Evolutionary conservation across 2,329 filamentous ascomycete genomes (phyloP).

Genomic region (Talaromyces sp.): DNA sequence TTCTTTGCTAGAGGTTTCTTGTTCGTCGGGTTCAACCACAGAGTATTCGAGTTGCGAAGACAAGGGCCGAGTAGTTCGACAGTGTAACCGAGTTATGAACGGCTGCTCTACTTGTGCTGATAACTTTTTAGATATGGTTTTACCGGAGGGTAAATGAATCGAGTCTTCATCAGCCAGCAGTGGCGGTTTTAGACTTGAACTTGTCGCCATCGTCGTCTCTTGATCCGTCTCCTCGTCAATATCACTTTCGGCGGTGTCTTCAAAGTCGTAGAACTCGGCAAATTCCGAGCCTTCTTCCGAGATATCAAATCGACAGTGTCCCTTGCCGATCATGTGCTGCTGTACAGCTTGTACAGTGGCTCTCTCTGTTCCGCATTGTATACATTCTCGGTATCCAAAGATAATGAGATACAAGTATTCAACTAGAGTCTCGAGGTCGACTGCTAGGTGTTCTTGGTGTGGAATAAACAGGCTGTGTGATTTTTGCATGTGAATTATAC

Average conservation of each 20-base stretch:
- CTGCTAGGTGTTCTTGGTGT: slow-evolving; percentile 5
- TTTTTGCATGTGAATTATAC: slow-evolving; percentile 11
- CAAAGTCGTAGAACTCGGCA: slow-evolving; percentile 9
- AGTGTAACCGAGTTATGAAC: not conserved
- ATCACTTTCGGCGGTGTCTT: not conserved
- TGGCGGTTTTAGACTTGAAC: not conserved
- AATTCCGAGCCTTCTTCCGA: slow-evolving; percentile 6
- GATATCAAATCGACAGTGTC: slow-evolving; percentile 9
- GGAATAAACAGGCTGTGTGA: slow-evolving; percentile 9
- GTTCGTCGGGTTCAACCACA: not conserved
- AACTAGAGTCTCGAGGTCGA: slow-evolving; percentile 10
- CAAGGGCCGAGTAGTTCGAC: not conserved
- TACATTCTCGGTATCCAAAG: slow-evolving; percentile 10
- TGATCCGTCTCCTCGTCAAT: not conserved
- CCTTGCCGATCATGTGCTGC: slow-evolving; percentile 10
- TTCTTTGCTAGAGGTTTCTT: not conserved
- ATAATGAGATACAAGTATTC: slow-evolving; percentile 11
- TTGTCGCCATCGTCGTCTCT: not conserved
- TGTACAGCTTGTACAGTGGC: slow-evolving; percentile 9
- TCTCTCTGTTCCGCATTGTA: slow-evolving; percentile 7
- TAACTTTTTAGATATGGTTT: slow-evolving; percentile 5
- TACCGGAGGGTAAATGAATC: slow-evolving; percentile 9
- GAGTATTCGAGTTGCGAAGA: slow-evolving; percentile 2
- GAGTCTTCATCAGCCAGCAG: not conserved
- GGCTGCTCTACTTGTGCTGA: slow-evolving; percentile 4